Evolutionary conservation across 208 protist genomes (phyloP), one percentile per base, ranked within the genome.

Genomic region (Leishmania guyanensis): DNA sequence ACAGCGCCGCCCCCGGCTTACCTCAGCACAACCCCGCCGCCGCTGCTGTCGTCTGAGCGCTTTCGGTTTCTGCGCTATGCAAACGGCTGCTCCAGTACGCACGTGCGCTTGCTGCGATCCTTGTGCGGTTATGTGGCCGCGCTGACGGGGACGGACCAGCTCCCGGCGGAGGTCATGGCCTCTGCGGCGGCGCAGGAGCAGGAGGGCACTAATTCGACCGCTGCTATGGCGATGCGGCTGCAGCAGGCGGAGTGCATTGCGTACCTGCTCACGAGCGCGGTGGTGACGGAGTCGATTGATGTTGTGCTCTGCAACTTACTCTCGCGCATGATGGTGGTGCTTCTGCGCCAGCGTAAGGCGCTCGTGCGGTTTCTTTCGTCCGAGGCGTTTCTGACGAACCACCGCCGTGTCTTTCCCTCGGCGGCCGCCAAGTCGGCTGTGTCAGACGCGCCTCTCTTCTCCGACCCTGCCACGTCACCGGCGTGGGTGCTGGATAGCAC

Each of bases 11-110:
- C 78, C 43, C 51, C 70, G 9, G 69, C 75, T 3, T 43, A 70
- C 39, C 56, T 72, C 51, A 73, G 74, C 20, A 43, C 53, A 16
- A 14, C 77, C 16, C 76, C 70, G 56, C 75, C 76, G 26, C 81
- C 81, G 60, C 71, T 78, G 17, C 84, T 97, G 29, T 73, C 80
- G 8, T 78, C 84, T 17, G 92, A 95, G 82, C 78, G 86, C 58
- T 95, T 92, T 77, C 85, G 83, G 53, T 97, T 96, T 78, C 81
- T 96, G 62, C 92, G 94, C 29, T 93, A 95, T 79, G 81, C 90
- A 50, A 96, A 94, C 84, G 91, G 94, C 71, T 95, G 91, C 84
- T 91, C 91, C 20, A 85, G 71, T 53, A 86, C 89, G 33, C 87
- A 92, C 62, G 80, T 81, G 29, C 78, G 92, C 53, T 78, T 97